Conservation (phyloP, 1,139 yeast species). For the Candida labiduridarum region DNA sequence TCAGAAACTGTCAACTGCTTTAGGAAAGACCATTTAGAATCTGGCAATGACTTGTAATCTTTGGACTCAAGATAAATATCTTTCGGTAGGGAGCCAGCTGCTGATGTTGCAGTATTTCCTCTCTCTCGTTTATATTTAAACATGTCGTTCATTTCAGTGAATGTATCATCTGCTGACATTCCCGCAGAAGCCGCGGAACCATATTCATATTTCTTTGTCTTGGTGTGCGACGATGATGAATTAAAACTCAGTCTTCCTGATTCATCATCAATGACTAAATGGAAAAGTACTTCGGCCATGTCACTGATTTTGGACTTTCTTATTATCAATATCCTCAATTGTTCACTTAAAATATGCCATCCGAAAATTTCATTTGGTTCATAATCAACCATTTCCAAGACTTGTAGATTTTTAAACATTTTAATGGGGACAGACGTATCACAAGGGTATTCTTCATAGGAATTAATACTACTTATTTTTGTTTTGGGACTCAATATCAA, state of each 20-base stretch:
- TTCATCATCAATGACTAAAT: conserved; percentile 60
- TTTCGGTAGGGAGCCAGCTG: conserved; percentile 31
- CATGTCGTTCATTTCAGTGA: conserved; percentile 18
- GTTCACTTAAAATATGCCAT: conserved; percentile 61
- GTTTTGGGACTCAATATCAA: conserved; percentile 61
- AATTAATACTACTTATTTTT: conserved; percentile 55
- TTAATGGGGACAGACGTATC: conserved; percentile 67
- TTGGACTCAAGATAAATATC: conserved; percentile 16
- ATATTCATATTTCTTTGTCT: conserved; percentile 3
- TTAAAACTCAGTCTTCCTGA: conserved; percentile 44
- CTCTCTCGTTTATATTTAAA: conserved; percentile 30
- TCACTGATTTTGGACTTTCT: conserved; percentile 53
- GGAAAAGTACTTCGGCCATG: conserved; percentile 51
- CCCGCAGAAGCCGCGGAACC: neutral
- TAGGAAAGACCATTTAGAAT: conserved; percentile 54
- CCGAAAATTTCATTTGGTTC: conserved; percentile 70
- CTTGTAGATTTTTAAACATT: conserved; percentile 63
- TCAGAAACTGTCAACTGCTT: conserved; percentile 62
- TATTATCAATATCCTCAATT: conserved; percentile 55
- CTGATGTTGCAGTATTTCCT: conserved; percentile 24
- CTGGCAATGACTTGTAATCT: conserved; percentile 32
- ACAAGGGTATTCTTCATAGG: conserved; percentile 72
- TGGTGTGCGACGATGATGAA: conserved; percentile 18
- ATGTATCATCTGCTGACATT: conserved; percentile 13
- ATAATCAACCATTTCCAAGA: conserved; percentile 58